Evolutionary conservation across 345 rosid genomes (phyloP).

Genomic region (Excoecaria cochinchinensis): DNA sequence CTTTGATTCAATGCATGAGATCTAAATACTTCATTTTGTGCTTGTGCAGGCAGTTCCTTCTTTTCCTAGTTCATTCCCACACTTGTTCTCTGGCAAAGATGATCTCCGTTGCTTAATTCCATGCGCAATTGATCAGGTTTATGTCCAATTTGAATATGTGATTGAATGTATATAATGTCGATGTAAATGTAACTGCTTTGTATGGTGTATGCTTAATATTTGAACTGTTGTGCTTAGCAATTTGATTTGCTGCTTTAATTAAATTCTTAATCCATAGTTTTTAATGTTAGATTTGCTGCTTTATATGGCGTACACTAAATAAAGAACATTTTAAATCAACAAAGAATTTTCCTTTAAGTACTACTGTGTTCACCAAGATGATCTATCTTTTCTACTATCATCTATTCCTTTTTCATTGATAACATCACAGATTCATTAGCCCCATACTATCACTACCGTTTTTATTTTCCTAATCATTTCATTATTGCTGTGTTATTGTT

Average conservation of each 20-base stretch:
- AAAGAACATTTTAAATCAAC: no score
- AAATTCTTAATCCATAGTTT: not conserved
- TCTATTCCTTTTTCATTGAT: no score
- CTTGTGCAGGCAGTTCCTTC: conserved; percentile 84
- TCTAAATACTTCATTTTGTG: conserved; percentile 4
- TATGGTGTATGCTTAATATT: not conserved
- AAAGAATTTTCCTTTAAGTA: no score
- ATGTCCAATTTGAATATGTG: conserved; percentile 8
- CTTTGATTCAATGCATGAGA: not conserved
- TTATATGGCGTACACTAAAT: no score
- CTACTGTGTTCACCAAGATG: no score
- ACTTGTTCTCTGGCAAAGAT: conserved; percentile 69
- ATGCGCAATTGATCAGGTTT: conserved; percentile 94
- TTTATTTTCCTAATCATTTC: no score
- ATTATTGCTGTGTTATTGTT: no score
- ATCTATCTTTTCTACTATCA: no score
- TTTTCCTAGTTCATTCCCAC: conserved; percentile 90
- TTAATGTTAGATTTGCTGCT: no score
- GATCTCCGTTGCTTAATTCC: conserved; percentile 88
- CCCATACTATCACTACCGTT: no score
- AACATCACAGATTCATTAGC: no score
- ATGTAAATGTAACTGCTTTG: not conserved
- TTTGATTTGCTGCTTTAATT: not conserved
- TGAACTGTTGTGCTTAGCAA: not conserved
- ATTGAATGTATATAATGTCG: not conserved